phyloP scores from a whole-genome alignment of 169 alveolate species.

The Hepatocystis sp. region DNA sequence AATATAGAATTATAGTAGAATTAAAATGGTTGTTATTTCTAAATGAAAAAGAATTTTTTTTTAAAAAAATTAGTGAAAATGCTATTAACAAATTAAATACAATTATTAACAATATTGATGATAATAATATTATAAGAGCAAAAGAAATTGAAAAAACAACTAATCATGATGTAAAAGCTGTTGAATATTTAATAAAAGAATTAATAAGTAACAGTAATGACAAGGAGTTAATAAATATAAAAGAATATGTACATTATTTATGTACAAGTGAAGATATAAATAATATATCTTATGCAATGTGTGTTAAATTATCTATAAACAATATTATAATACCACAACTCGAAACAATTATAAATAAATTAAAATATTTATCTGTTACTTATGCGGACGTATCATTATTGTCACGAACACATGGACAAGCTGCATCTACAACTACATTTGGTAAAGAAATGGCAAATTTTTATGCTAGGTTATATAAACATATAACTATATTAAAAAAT shows the following conservation, averaged over 20 bases:
- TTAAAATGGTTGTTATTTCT: slow-evolving; percentile 91
- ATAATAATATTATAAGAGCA: slow-evolving; percentile 86
- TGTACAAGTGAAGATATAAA: slow-evolving; percentile 97
- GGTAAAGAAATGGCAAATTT: slow-evolving; percentile 96
- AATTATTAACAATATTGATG: slow-evolving; percentile 75
- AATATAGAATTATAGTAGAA: slow-evolving; percentile 92
- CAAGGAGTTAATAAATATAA: slow-evolving; percentile 78
- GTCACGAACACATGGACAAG: slow-evolving; percentile 97
- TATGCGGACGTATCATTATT: slow-evolving; percentile 92
- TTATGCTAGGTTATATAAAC: slow-evolving; percentile 59
- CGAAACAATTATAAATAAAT: slow-evolving; percentile 76
- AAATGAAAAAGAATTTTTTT: slow-evolving; percentile 83
- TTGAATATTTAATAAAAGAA: slow-evolving; percentile 92
- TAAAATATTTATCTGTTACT: slow-evolving; percentile 81
- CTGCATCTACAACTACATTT: slow-evolving; percentile 97
- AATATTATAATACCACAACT: slow-evolving; percentile 83
- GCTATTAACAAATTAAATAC: slow-evolving; percentile 21
- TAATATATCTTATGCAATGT: slow-evolving; percentile 92
- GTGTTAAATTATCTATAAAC: slow-evolving; percentile 87
- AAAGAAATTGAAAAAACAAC: slow-evolving; percentile 88
- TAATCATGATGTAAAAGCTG: slow-evolving; percentile 96
- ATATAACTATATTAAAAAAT: slow-evolving; percentile 38
- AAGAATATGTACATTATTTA: slow-evolving; percentile 92
- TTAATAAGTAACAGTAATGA: slow-evolving; percentile 46
- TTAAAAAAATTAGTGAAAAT: slow-evolving; percentile 76